These are phyloP conservation scores for Aquilaria yunnanensis DNA, from an alignment of 345 rosid species.

Conservation along the genomic window DNA sequence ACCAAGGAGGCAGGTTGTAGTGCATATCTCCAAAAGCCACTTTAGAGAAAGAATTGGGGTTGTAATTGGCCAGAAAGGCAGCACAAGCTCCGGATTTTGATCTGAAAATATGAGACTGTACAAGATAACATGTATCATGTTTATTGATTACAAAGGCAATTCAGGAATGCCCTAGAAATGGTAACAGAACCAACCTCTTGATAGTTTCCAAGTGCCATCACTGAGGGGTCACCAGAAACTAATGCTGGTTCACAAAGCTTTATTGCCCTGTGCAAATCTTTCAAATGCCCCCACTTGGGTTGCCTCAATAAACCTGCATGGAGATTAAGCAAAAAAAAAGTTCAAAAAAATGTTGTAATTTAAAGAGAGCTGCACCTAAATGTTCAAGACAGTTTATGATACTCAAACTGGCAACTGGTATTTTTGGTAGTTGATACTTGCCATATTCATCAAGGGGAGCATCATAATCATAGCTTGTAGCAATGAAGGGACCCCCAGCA, in stretches of 20 bases:
- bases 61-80: slow-evolving; percentile 88
- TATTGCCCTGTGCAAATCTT: slow-evolving; percentile 93
- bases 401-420: background rate
- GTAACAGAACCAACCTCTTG: slow-evolving; percentile 58
- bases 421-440: slow-evolving; percentile 4
- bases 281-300: slow-evolving; percentile 99
- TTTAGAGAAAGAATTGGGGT: slow-evolving; percentile 54
- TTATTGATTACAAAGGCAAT: background rate
- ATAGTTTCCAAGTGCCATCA: slow-evolving; percentile 69
- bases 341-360: background rate
- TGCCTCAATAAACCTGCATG: slow-evolving; percentile 74
- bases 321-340: slow-evolving; percentile 8
- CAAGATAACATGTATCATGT: background rate
- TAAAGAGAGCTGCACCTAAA: slow-evolving; percentile 1
- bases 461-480: slow-evolving; percentile 96
- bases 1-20: slow-evolving; percentile 97
- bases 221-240: slow-evolving; percentile 57
- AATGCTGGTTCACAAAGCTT: slow-evolving; percentile 90
- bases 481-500: slow-evolving; percentile 99
- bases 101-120: slow-evolving; percentile 89
- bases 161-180: slow-evolving; percentile 4
- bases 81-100: slow-evolving; percentile 79
- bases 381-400: background rate
- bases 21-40: slow-evolving; percentile 73
- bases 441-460: slow-evolving; percentile 98